A percentile compares a stretch with the other conserved stretches of the same genome.
phyloP scores from a whole-genome alignment of 768 basidiomycete genomes.

The Mycena alexandri region DNA sequence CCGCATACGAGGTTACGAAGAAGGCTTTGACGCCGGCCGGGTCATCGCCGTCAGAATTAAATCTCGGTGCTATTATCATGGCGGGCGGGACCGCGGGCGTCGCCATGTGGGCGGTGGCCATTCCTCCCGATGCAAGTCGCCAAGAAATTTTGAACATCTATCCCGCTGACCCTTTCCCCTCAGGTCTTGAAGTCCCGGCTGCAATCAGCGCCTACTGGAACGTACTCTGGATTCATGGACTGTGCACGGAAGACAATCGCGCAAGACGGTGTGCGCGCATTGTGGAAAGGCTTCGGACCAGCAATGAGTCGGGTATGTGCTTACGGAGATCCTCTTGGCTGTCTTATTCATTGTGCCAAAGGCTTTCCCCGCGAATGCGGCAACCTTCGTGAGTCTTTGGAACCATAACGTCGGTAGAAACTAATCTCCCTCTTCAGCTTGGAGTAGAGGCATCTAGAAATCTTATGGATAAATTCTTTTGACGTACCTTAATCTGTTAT shows the following conservation, averaged over 20 bases:
- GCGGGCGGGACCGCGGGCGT: slow-evolving; percentile 96
- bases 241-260: slow-evolving; percentile 94
- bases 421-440: slow-evolving; percentile 63
- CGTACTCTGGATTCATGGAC: slow-evolving; percentile 95
- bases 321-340: slow-evolving; percentile 7
- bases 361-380: slow-evolving; percentile 98
- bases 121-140: slow-evolving; percentile 91
- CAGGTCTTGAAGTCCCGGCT: slow-evolving; percentile 96
- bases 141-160: neutral
- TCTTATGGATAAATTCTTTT: slow-evolving; percentile 78
- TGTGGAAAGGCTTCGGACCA: slow-evolving; percentile 98
- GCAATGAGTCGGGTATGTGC: slow-evolving; percentile 89
- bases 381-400: slow-evolving; percentile 79
- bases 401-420: slow-evolving; percentile 24
- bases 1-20: slow-evolving; percentile 96
- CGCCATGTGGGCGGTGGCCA: slow-evolving; percentile 98
- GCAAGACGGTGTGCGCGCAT: slow-evolving; percentile 84
- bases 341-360: slow-evolving; percentile 45
- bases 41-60: slow-evolving; percentile 82
- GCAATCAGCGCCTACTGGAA: slow-evolving; percentile 96
- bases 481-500: slow-evolving; percentile 23
- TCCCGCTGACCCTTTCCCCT: slow-evolving; percentile 17
- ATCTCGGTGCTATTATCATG: slow-evolving; percentile 87
- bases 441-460: slow-evolving; percentile 94
- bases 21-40: slow-evolving; percentile 86